Percentiles rank a stretch among this genome's conserved stretches.
phyloP scores from a whole-genome alignment of 1,284 basidiomycete species.

The Ustilago sp. region DNA sequence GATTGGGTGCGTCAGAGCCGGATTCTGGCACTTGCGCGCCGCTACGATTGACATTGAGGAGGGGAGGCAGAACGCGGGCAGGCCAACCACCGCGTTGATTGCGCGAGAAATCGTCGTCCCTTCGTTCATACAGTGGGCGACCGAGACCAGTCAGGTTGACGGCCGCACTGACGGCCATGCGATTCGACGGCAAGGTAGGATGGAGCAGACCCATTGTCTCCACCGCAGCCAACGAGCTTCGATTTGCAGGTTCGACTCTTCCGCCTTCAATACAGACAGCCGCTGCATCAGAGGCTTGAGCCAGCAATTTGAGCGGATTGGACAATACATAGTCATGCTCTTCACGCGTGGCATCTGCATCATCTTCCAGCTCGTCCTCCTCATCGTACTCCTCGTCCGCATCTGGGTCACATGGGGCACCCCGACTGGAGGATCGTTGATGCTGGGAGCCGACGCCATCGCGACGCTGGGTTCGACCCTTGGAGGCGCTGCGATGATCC shows the following conservation, averaged over 20 bases:
- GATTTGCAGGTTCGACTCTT: slow-evolving; percentile 36
- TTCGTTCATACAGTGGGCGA: slow-evolving; percentile 38
- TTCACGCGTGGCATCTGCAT: slow-evolving; percentile 45
- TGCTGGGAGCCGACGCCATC: slow-evolving; percentile 19
- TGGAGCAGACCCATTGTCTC: slow-evolving; percentile 59
- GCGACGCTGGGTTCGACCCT: slow-evolving; percentile 28
- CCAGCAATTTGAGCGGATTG: slow-evolving; percentile 58
- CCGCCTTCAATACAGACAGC: slow-evolving; percentile 48
- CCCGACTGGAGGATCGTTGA: slow-evolving; percentile 34
- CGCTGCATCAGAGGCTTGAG: slow-evolving; percentile 59
- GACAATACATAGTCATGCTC: slow-evolving; percentile 59
- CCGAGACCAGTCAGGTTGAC: slow-evolving; percentile 49
- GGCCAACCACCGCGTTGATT: slow-evolving; percentile 38
- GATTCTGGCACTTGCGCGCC: neutral
- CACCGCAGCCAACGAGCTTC: slow-evolving; percentile 43
- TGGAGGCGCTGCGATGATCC: slow-evolving; percentile 33
- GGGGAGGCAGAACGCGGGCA: slow-evolving; percentile 41
- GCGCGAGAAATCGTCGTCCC: slow-evolving; percentile 27
- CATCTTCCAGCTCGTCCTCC: slow-evolving; percentile 58
- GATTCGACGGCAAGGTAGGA: slow-evolving; percentile 34
- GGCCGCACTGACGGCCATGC: slow-evolving; percentile 48
- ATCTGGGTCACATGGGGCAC: slow-evolving; percentile 37
- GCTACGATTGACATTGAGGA: slow-evolving; percentile 26
- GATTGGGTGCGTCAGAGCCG: slow-evolving; percentile 8
- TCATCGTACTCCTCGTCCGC: slow-evolving; percentile 56